Percentiles rank a stretch among this genome's conserved stretches.
These are phyloP conservation scores for Talinum fruticosum DNA, from an alignment of 148 eudicot genomes.

Conservation along the genomic window DNA sequence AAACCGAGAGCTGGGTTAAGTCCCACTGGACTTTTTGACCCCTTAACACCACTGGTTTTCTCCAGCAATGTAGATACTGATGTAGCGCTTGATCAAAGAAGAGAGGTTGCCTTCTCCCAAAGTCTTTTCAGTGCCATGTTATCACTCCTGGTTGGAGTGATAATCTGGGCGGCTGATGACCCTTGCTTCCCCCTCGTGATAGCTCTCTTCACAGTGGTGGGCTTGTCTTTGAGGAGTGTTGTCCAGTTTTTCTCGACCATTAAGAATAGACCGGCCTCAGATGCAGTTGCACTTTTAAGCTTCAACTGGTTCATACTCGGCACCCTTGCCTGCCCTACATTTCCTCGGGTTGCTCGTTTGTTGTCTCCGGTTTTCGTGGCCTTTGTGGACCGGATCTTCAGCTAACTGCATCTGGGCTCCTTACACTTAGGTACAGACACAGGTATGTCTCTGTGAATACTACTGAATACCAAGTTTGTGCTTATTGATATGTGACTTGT, in stretches of 20 bases:
- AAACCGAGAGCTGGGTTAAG: not conserved
- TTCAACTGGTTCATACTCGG: conserved; percentile 91
- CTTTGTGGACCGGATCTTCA: conserved; percentile 13
- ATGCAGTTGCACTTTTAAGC: conserved; percentile 72
- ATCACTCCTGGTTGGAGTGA: conserved; percentile 63
- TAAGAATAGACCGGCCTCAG: conserved; percentile 52
- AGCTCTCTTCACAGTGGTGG: conserved; percentile 72
- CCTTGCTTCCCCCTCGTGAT: conserved; percentile 73
- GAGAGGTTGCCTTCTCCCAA: conserved; percentile 50
- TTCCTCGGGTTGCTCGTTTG: conserved; percentile 52
- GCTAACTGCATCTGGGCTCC: conserved; percentile 15
- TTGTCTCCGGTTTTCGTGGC: conserved; percentile 29
- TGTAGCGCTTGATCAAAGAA: conserved; percentile 30
- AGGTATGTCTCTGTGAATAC: not conserved
- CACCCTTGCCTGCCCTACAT: conserved; percentile 55
- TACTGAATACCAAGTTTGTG: conserved; percentile 5
- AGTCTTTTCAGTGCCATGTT: conserved; percentile 64
- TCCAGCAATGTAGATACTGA: conserved; percentile 24
- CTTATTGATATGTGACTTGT: not conserved
- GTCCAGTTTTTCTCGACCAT: conserved; percentile 52
- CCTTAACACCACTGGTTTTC: conserved; percentile 24
- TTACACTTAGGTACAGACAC: not conserved
- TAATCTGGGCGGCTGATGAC: conserved; percentile 65
- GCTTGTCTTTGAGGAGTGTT: conserved; percentile 65
- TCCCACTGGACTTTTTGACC: conserved; percentile 24